Percentiles rank a stretch among this genome's conserved stretches.
Evolutionary conservation across 768 basidiomycete species (phyloP).

Genomic region (Psilocybe tampanensis): DNA sequence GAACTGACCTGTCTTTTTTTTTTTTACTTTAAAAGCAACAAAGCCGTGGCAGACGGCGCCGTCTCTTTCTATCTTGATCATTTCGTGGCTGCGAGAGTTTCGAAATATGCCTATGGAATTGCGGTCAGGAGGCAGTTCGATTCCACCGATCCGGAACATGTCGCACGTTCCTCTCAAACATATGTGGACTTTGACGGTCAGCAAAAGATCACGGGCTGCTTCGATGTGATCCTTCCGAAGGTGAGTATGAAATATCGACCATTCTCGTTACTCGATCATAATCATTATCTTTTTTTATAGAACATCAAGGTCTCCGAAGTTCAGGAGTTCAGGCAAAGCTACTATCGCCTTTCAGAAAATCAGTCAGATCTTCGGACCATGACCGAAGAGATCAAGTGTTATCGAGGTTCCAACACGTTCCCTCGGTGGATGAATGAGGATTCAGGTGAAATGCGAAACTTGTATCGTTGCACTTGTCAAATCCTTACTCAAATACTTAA

Average conservation of each 20-base stretch:
- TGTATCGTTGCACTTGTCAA: too few species aligned
- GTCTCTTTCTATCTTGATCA: constrained; percentile 46
- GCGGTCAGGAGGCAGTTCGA: constrained; percentile 8
- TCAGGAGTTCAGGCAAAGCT: constrained; percentile 14
- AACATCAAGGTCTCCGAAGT: constrained; percentile 21
- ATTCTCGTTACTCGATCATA: background rate
- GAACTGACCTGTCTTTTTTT: background rate
- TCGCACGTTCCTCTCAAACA: background rate
- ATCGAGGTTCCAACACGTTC: constrained; percentile 12
- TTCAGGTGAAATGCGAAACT: too few species aligned
- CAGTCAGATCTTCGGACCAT: background rate
- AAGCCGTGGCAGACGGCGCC: constrained; percentile 51
- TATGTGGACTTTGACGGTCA: constrained; percentile 6
- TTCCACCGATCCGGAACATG: constrained; percentile 17
- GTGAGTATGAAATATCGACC: constrained; percentile 1
- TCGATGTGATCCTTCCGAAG: constrained; percentile 17
- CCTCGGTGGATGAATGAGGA: constrained; percentile 19
- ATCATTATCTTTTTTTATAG: too few species aligned
- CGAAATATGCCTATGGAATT: constrained; percentile 42
- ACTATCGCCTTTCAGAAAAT: background rate
- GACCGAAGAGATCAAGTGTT: constrained; percentile 12
- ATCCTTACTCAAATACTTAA: too few species aligned
- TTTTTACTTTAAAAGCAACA: constrained; percentile 31
- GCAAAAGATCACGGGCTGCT: constrained; percentile 7
- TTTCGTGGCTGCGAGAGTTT: constrained; percentile 38